A percentile compares a stretch with the other conserved stretches of the same genome.
Conservation (phyloP, 495 filamentous ascomycete species). For the Neurospora terricola region DNA sequence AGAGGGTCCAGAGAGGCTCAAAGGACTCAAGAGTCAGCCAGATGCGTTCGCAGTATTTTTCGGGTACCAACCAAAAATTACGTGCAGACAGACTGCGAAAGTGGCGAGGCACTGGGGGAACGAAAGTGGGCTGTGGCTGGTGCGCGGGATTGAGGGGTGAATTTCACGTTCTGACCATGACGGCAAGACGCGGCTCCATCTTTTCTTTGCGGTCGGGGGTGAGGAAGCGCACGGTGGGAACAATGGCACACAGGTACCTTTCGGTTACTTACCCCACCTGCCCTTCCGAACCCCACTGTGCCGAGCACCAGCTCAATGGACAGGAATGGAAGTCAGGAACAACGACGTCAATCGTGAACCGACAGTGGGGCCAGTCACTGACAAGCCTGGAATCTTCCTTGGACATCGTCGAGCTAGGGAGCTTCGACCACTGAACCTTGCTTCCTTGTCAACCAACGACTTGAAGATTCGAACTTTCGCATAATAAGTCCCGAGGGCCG, state of each 20-base stretch:
- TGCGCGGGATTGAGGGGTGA: constrained; percentile 2
- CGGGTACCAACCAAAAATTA: constrained; percentile 17
- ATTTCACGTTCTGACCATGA: background rate
- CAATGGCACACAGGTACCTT: background rate
- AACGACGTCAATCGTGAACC: background rate
- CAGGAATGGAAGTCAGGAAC: background rate
- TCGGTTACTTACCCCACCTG: background rate
- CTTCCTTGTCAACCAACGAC: background rate
- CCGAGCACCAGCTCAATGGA: background rate
- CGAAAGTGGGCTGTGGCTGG: constrained; percentile 22
- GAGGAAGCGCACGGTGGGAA: background rate
- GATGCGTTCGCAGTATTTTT: constrained; percentile 19
- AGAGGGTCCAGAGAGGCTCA: constrained; percentile 5
- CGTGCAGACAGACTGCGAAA: background rate
- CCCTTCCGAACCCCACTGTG: background rate
- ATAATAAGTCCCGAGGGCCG: background rate
- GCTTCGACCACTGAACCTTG: background rate
- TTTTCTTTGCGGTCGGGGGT: background rate
- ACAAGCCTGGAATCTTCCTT: background rate
- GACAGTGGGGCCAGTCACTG: background rate
- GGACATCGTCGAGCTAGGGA: background rate
- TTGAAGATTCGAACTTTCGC: background rate
- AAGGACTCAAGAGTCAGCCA: constrained; percentile 13
- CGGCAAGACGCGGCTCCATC: background rate
- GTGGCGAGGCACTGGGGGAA: background rate